These are phyloP conservation scores for Medicago truncatula DNA, from an alignment of 306 rosid genomes.

Conservation along the genomic window MtrunA17r5.0-ANR NC_053043.1:5303001-5303500, in stretches of 20 bases:
- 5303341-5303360: slow-evolving; percentile 84
- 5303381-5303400: slow-evolving; percentile 59
- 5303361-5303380: slow-evolving; percentile 66
- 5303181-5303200: slow-evolving; percentile 58
- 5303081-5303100: slow-evolving; percentile 72
- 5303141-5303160: slow-evolving; percentile 71
- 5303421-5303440: slow-evolving; percentile 60
- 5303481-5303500: slow-evolving; percentile 70
- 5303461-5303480: slow-evolving; percentile 76
- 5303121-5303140: slow-evolving; percentile 77
- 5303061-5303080: slow-evolving; percentile 52
- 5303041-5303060: slow-evolving; percentile 55
- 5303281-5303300: slow-evolving; percentile 57
- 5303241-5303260: slow-evolving; percentile 69
- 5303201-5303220: slow-evolving; percentile 56
- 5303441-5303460: slow-evolving; percentile 71
- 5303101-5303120: slow-evolving; percentile 62
- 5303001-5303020: slow-evolving; percentile 57
- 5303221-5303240: slow-evolving; percentile 65
- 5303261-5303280: slow-evolving; percentile 74
- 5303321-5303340: slow-evolving; percentile 69
- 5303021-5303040: slow-evolving; percentile 84
- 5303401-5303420: slow-evolving; percentile 66
- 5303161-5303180: slow-evolving; percentile 57
- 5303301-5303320: slow-evolving; percentile 84